phyloP scores from a whole-genome alignment of 2,329 filamentous ascomycete species.

The Byssochlamys sp. region DNA sequence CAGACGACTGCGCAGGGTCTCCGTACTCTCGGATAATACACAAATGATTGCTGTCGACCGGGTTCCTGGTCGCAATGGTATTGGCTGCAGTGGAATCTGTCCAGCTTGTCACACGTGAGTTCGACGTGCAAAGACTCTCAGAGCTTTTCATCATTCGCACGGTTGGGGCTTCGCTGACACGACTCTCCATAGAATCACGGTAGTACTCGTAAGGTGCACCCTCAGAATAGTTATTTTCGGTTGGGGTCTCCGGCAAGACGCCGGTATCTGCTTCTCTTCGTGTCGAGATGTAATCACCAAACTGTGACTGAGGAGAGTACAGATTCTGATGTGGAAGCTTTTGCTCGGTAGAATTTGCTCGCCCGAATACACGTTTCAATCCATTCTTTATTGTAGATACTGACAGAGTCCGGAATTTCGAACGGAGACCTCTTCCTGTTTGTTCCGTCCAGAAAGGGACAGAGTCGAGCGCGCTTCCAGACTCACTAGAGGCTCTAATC shows the following conservation, averaged over 20 bases:
- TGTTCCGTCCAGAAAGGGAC: slow-evolving; percentile 5
- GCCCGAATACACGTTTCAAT: slow-evolving; percentile 32
- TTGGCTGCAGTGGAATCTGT: slow-evolving; percentile 37
- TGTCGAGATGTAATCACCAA: slow-evolving; percentile 12
- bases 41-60: slow-evolving; percentile 27
- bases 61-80: slow-evolving; percentile 26
- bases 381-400: slow-evolving; percentile 30
- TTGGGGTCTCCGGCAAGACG: not conserved
- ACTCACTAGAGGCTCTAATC: slow-evolving; percentile 20
- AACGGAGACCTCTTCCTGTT: slow-evolving; percentile 6
- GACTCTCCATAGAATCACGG: not conserved
- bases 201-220: not conserved
- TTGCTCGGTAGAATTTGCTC: slow-evolving; percentile 16
- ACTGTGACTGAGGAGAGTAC: slow-evolving; percentile 13
- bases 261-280: not conserved
- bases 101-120: slow-evolving; percentile 42
- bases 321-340: slow-evolving; percentile 15
- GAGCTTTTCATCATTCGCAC: slow-evolving; percentile 19
- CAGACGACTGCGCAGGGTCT: slow-evolving; percentile 18
- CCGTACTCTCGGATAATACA: slow-evolving; percentile 37
- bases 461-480: slow-evolving; percentile 8
- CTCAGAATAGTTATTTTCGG: not conserved
- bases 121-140: slow-evolving; percentile 25
- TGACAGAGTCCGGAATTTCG: slow-evolving; percentile 31
- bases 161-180: slow-evolving; percentile 7